These are phyloP conservation scores for Hypoxylon sp. DNA, from an alignment of 2,329 filamentous ascomycete genomes.

Conservation along the genomic window DNA sequence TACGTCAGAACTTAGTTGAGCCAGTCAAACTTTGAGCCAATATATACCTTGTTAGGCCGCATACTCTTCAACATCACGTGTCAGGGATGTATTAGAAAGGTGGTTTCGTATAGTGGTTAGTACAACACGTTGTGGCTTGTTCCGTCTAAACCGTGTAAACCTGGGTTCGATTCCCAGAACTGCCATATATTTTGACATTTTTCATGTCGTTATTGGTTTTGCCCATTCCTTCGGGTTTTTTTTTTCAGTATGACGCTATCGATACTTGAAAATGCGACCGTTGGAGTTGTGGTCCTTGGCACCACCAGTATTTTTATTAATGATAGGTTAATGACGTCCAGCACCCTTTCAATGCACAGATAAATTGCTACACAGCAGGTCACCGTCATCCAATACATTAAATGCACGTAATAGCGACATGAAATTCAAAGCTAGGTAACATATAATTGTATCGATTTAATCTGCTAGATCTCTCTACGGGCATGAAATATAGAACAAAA, in stretches of 20 bases:
- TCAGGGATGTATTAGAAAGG: background rate
- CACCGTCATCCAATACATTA: too few species aligned
- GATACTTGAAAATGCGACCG: too few species aligned
- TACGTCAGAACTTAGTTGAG: too few species aligned
- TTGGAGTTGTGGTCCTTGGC: too few species aligned
- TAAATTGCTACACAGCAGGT: too few species aligned
- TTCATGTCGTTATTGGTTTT: background rate
- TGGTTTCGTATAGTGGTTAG: constrained; percentile 15
- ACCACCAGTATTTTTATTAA: too few species aligned
- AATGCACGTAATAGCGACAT: too few species aligned
- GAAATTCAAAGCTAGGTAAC: too few species aligned
- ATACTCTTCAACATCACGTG: background rate
- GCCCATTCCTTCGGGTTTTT: background rate
- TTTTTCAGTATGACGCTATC: background rate
- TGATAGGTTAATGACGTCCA: too few species aligned
- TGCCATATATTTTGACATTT: constrained; percentile 1
- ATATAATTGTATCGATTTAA: background rate
- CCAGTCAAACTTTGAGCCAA: background rate
- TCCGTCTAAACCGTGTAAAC: constrained; percentile 2
- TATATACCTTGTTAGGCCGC: background rate
- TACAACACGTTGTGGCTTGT: constrained; percentile 8
- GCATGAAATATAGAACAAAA: background rate
- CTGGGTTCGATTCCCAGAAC: constrained; percentile 13
- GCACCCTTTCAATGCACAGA: too few species aligned
- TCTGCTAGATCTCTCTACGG: background rate